Evolutionary conservation across 108 stramenopile species (phyloP), one percentile per base, ranked within the genome.

Genomic region (Bacterosira constricta): DNA sequence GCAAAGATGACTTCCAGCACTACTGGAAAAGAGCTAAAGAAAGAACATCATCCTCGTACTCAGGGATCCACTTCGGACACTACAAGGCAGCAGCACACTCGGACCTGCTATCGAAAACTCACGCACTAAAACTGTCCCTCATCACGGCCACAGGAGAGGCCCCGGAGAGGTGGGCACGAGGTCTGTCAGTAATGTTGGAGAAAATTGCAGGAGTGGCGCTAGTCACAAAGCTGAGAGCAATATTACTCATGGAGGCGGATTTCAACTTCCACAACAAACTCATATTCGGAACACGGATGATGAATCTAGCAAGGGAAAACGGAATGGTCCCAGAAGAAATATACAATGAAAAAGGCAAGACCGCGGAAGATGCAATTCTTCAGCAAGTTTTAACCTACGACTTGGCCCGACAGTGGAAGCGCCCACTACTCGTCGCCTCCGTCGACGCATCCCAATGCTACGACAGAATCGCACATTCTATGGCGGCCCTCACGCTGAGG

Each of bases 241-340:
- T 60, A n/a, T 32, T 60, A 11, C 38, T 60, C 1, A 60, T 60
- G 59, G 59, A 60, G n/a, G n/a, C n/a, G n/a, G n/a, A n/a, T n/a
- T n/a, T n/a, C n/a, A n/a, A n/a, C n/a, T n/a, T n/a, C n/a, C n/a
- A n/a, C n/a, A n/a, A n/a, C n/a, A n/a, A n/a, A n/a, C n/a, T n/a
- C n/a, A n/a, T n/a, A n/a, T n/a, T n/a, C n/a, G n/a, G n/a, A n/a
- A n/a, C n/a, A n/a, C n/a, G 6, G 59, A 61, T 61, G 59, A 6
- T 39, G 39, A 2, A 13, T 3, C 38, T 39, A 39, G 39, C 39
- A 27, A 1, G 39, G 12, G 20, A 27, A 3, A 9, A 57, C 10
- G 17, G 4, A 15, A 4, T 57, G 56, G 32, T 57, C 3, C 56
- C 27, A 3, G 37, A 41, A 27, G 38, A 61, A 20, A 61, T 61